Evolutionary conservation across 176 grass and related monocot genomes (phyloP).

Genomic region (Elaeis guineensis): DNA sequence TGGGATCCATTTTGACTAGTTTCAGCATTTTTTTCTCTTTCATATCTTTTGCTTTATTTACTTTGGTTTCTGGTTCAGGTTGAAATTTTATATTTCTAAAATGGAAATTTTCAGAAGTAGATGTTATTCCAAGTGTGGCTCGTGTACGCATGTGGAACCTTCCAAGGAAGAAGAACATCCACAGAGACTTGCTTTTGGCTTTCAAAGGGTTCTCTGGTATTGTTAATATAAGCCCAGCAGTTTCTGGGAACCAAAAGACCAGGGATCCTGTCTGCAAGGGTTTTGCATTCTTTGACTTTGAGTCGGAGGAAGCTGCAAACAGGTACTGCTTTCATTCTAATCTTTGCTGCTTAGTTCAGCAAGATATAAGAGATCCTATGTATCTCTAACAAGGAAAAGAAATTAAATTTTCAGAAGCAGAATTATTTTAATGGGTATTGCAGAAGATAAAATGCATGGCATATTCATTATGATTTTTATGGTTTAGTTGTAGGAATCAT

Average conservation of each 20-base stretch:
- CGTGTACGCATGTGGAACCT: constrained; percentile 41
- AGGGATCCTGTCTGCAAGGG: constrained; percentile 93
- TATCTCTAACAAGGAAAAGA: neutral
- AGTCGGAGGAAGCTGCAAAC: constrained; percentile 48
- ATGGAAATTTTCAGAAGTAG: constrained; percentile 13
- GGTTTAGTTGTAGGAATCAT: too few relatives aligned
- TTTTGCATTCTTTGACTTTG: constrained; percentile 65
- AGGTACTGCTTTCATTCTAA: constrained; percentile 33
- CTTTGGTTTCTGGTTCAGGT: neutral
- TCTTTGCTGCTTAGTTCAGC: neutral
- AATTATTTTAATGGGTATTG: too few relatives aligned
- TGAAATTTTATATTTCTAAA: neutral
- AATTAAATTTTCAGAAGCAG: too few relatives aligned
- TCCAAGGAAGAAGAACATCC: constrained; percentile 75
- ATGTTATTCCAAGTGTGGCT: constrained; percentile 22
- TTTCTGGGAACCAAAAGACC: constrained; percentile 74
- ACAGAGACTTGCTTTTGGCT: constrained; percentile 71
- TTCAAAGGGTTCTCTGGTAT: constrained; percentile 79
- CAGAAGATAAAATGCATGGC: too few relatives aligned
- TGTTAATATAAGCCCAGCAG: constrained; percentile 53
- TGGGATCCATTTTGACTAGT: too few relatives aligned
- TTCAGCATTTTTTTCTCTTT: too few relatives aligned
- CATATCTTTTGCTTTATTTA: too few relatives aligned
- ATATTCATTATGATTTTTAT: too few relatives aligned
- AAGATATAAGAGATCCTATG: neutral